These are phyloP conservation scores for Uromyces viciae-fabae DNA, from an alignment of 1,284 basidiomycete genomes.

Conservation along the genomic window DNA sequence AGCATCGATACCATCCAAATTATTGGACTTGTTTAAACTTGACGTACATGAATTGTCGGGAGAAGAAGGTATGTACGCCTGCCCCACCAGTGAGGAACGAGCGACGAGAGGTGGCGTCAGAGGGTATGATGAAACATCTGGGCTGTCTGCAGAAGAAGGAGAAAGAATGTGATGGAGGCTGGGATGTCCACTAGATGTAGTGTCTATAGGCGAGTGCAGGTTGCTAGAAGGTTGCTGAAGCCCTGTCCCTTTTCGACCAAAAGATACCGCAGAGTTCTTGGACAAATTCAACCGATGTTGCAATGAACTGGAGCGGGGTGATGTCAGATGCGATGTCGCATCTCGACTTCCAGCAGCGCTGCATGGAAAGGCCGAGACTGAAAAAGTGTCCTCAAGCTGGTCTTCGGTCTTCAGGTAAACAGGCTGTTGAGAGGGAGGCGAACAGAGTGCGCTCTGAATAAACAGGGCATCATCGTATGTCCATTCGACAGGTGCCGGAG, in stretches of 20 bases:
- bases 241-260: background rate
- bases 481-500: background rate
- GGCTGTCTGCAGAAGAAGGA: background rate
- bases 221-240: background rate
- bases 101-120: constrained; percentile 11
- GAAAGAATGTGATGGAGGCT: background rate
- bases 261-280: constrained; percentile 1
- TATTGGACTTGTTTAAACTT: background rate
- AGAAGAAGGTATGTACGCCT: background rate
- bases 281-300: background rate
- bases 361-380: background rate
- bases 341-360: constrained; percentile 13
- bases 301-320: constrained; percentile 3
- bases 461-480: constrained; percentile 10
- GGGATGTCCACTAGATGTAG: background rate
- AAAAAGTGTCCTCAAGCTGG: no score
- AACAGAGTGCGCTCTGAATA: constrained; percentile 10
- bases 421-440: no score
- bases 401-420: no score
- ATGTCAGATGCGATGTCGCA: background rate
- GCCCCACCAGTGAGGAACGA: background rate
- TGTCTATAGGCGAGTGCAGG: background rate
- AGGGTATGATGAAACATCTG: constrained; percentile 17
- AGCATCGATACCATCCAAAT: background rate
- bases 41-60: constrained; percentile 2